These are phyloP conservation scores for Elsinoe australis DNA, from an alignment of 2,329 filamentous ascomycete species.

Conservation along the genomic window DNA sequence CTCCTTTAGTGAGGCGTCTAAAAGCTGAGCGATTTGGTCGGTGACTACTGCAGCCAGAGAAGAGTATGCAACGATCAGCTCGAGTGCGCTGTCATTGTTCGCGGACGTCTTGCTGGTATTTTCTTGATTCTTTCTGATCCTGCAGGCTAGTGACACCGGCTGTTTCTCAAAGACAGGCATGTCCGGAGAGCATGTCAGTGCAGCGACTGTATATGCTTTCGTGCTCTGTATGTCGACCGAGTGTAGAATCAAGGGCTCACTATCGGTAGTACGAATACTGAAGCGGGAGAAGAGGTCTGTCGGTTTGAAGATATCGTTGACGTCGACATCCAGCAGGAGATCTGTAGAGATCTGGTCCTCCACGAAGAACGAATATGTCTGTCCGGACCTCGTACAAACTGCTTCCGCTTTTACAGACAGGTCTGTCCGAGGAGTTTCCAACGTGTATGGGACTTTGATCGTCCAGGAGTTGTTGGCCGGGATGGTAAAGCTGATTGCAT, in stretches of 20 bases:
- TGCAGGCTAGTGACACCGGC: constrained; percentile 73
- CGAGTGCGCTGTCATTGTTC: constrained; percentile 43
- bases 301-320: constrained; percentile 91
- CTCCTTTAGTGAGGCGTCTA: constrained; percentile 40
- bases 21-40: constrained; percentile 39
- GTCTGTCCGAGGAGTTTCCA: constrained; percentile 7
- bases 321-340: constrained; percentile 84
- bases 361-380: constrained; percentile 43
- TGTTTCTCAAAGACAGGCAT: constrained; percentile 71
- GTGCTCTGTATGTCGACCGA: constrained; percentile 64
- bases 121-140: constrained; percentile 53
- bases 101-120: constrained; percentile 23
- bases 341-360: constrained; percentile 60
- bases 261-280: constrained; percentile 73
- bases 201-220: constrained; percentile 58
- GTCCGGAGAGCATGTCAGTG: constrained; percentile 39
- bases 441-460: constrained; percentile 8
- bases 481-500: constrained; percentile 36
- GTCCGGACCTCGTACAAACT: constrained; percentile 55
- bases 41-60: constrained; percentile 67
- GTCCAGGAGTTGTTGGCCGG: neutral
- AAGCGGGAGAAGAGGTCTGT: constrained; percentile 77
- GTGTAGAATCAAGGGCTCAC: constrained; percentile 66
- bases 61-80: constrained; percentile 66
- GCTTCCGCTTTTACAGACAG: constrained; percentile 43